Base-by-base conservation (phyloP, 148 eudicot species). In the Rhododendron simsii region DNA sequence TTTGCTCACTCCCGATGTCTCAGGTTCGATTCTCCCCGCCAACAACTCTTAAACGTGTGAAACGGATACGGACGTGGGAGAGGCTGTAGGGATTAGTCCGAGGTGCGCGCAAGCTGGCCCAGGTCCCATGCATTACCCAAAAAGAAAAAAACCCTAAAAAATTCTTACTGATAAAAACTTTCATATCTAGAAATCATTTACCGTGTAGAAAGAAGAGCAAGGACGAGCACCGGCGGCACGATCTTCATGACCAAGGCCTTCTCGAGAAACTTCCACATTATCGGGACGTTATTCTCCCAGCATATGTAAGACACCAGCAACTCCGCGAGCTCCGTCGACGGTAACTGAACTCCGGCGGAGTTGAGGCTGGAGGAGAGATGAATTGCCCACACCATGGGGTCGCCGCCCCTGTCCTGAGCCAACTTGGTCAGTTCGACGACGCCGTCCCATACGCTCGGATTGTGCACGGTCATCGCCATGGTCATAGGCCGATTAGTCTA, bases 211-310 rank as follows among this genome's bases (percentile, higher is more conserved):
- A 94, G 92, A 71, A 93, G 87, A 33, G 94, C 92, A 14, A 94
- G 90, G 33, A 93, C 86, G 78, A 93, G 92, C 57, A 91, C 78
- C 23, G 94, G 93, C 41, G 94, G 92, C 47, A 90, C 93, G 85
- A 93, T 81, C 59, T 87, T 88, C 61, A 88, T 73, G 50, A 87
- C 63, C 81, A 93, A 82, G 4, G 98, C 93, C 80, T 89, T 93
- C 44, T 94, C 94, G n/a, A 94, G 93, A 44, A 91, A 94, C 90
- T 94, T 94, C 98, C 98, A 94, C 33, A 91, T 85, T 26, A 91
- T 83, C 0, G 95, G 93, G 44, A 91, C 88, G 79, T 94, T 94
- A 35, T 93, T 89, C 18, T 59, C 83, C 91, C 92, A 93, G 37
- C 93, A 94, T 69, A 94, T 89, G 61, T 91, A 87, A 18, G 90